Conservation (phyloP, 768 basidiomycete genomes). For the Amyloporia xantha region DNA sequence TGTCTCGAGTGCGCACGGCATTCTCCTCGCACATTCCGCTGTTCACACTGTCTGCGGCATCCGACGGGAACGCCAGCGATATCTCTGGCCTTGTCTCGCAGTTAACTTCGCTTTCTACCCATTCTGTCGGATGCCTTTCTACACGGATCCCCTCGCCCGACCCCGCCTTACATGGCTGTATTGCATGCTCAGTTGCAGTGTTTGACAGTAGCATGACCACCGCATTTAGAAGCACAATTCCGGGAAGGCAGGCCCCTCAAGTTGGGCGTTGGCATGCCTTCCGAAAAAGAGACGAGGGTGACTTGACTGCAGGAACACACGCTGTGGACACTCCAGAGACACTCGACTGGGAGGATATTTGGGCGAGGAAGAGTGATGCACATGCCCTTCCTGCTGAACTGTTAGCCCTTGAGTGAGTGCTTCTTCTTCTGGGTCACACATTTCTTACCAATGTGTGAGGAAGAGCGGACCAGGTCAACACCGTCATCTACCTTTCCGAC, state of each 20-base stretch:
- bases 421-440: not conserved
- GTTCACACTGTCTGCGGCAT: constrained; percentile 40
- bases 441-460: not conserved
- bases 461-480: constrained; percentile 22
- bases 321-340: too few relatives aligned
- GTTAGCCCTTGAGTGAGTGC: constrained; percentile 30
- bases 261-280: constrained; percentile 72
- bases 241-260: constrained; percentile 49
- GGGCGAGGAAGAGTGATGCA: constrained; percentile 29
- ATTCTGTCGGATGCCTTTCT: constrained; percentile 58
- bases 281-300: constrained; percentile 30
- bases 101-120: constrained; percentile 16
- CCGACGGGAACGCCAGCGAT: constrained; percentile 37
- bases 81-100: constrained; percentile 27
- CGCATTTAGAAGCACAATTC: constrained; percentile 58
- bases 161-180: constrained; percentile 16
- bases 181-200: constrained; percentile 53
- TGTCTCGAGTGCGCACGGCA: not conserved
- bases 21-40: constrained; percentile 9
- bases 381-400: constrained; percentile 34
- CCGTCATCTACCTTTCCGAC: constrained; percentile 53
- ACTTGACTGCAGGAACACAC: too few relatives aligned
- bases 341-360: constrained; percentile 51
- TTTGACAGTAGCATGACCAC: constrained; percentile 38
- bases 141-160: constrained; percentile 32